Evolutionary conservation across 108 stramenopile species (phyloP).

Genomic region (Cyclotella baltica): DNA sequence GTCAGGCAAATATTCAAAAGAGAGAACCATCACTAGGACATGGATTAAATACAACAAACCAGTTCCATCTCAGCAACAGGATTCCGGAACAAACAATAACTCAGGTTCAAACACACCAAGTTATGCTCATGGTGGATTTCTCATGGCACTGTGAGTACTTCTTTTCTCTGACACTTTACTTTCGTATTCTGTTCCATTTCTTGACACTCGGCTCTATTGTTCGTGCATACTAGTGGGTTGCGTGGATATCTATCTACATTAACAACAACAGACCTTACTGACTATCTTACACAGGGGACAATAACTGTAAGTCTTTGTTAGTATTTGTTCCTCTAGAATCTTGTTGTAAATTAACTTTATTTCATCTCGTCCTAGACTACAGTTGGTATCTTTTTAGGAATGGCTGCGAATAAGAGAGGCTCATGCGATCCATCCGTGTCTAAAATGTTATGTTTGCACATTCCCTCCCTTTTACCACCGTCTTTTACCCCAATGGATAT

Average conservation of each 20-base stretch:
- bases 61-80: constrained; percentile 34
- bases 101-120: constrained; percentile 50
- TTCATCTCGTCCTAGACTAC: no score
- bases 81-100: constrained; percentile 27
- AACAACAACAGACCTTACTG: constrained; percentile 96
- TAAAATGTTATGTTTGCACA: constrained; percentile 98
- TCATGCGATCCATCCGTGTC: constrained; percentile 90
- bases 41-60: constrained; percentile 98
- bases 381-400: constrained; percentile 94
- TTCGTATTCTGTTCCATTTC: neutral
- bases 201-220: neutral
- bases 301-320: no score
- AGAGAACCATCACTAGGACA: constrained; percentile 82
- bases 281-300: constrained; percentile 95
- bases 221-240: constrained; percentile 60
- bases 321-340: no score
- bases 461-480: constrained; percentile 94
- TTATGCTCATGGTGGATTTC: constrained; percentile 90
- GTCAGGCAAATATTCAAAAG: constrained; percentile 31
- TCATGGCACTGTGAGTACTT: constrained; percentile 80
- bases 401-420: constrained; percentile 94
- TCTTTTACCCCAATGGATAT: constrained; percentile 93
- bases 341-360: no score
- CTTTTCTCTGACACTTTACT: no score
- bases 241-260: constrained; percentile 92